Evolutionary conservation across 192 early-diverging fungal genomes (phyloP).

Genomic region (Chytriomyces hyalinus): DNA sequence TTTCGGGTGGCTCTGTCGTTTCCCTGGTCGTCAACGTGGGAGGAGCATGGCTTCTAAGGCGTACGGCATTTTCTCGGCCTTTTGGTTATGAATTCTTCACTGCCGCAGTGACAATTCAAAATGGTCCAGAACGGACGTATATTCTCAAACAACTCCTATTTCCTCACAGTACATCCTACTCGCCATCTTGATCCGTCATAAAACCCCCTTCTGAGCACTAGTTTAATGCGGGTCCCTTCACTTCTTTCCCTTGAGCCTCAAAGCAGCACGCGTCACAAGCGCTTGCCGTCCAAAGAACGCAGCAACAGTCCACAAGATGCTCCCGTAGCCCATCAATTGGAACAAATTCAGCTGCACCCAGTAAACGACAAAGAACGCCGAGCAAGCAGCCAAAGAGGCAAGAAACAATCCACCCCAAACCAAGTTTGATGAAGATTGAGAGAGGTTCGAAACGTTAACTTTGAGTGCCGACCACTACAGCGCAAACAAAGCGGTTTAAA

Average conservation of each 20-base stretch:
- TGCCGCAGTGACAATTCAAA: no score
- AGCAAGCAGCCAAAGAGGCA: slow-evolving; percentile 33
- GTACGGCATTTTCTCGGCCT: no score
- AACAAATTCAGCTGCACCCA: slow-evolving; percentile 53
- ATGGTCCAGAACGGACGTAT: no score
- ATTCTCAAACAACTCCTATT: no score
- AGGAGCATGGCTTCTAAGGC: no score
- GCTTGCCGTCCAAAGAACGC: slow-evolving; percentile 49
- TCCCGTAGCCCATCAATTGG: slow-evolving; percentile 55
- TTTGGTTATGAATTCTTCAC: no score
- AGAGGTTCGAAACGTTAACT: slow-evolving; percentile 48
- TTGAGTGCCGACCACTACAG: slow-evolving; percentile 43
- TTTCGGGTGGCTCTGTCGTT: no score
- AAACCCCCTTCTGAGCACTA: no score
- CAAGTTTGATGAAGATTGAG: slow-evolving; percentile 21
- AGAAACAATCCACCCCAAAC: slow-evolving; percentile 47
- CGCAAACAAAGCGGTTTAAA: background rate
- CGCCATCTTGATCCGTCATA: no score
- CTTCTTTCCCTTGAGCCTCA: slow-evolving; percentile 23
- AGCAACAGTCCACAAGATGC: slow-evolving; percentile 38
- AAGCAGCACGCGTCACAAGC: slow-evolving; percentile 41
- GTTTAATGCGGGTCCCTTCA: background rate
- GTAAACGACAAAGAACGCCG: slow-evolving; percentile 46
- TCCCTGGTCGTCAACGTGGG: no score
- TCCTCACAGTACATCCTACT: no score